Evolutionary conservation across 371 early-diverging fungal genomes (phyloP), one percentile per base, ranked within the genome.

Genomic region (Mortierella sp.): DNA sequence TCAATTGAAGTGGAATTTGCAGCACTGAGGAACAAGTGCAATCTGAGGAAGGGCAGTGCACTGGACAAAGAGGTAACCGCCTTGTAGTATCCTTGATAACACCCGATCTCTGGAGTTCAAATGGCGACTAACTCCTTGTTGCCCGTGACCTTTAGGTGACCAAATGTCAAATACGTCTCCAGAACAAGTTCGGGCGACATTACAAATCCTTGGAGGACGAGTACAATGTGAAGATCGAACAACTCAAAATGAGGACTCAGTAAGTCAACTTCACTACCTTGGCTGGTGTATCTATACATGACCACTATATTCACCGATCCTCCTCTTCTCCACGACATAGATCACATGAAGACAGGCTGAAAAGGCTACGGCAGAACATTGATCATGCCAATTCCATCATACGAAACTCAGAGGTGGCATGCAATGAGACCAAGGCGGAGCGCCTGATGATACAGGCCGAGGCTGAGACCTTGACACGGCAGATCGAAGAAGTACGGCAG

Each of bases 1-100:
- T 66, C 74, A 3, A 60, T 76, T 24, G 63, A 67, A 10, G 68
- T 60, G 46, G 76, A 76, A 49, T 60, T 68, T 40, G 50, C 37
- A 14, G 61, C 52, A 1, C 39, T 68, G 19, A 64, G 31, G 43
- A 44, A 25, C 13, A 56, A 44, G 13, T 60, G 47, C 54, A 37
- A 25, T 13, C 24, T 68, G 57, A 47, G 54, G 7, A 52, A 59
- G 48, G 65, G 68, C 25, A 67, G 74, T 44, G 56, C 54, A 10
- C 19, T 60, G 39, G 64, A 68, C 9, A 64, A 54, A 28, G 57
- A 76, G 58, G 73, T 73, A 57, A 28, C 19, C 14, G 13, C 22
- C 13, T 22, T 0, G n/a, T n/a, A n/a, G n/a, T n/a, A n/a, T n/a
- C 4, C 34, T 34, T 34, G 4, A 10, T 34, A 7, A 7, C 34